Evolutionary conservation across 2,329 filamentous ascomycete species (phyloP).

Genomic region (Erysiphe pulchra): DNA sequence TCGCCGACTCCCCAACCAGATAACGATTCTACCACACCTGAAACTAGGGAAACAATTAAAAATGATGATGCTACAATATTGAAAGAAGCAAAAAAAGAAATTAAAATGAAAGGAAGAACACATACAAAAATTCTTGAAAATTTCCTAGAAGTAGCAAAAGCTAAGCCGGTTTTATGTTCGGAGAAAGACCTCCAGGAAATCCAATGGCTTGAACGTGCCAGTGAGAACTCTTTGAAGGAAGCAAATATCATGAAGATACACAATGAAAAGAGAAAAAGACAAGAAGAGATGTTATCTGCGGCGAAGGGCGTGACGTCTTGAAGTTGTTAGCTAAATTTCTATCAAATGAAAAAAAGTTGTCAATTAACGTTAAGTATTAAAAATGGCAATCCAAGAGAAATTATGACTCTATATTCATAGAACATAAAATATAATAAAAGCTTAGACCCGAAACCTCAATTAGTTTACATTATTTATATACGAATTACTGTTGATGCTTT

Average conservation of each 20-base stretch:
- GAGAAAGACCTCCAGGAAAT: constrained; percentile 32
- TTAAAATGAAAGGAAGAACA: constrained; percentile 37
- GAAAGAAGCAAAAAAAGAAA: constrained; percentile 16
- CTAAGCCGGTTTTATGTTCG: constrained; percentile 27
- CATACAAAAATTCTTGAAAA: constrained; percentile 35
- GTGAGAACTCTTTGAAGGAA: constrained; percentile 25
- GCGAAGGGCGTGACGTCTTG: constrained; percentile 17
- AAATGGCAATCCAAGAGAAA: too few species aligned
- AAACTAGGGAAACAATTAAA: constrained; percentile 19
- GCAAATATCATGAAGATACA: constrained; percentile 25
- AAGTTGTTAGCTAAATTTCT: background rate
- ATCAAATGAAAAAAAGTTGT: too few species aligned
- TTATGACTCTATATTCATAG: too few species aligned
- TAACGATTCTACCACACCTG: constrained; percentile 4
- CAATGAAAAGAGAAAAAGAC: constrained; percentile 30
- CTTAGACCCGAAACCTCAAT: too few species aligned
- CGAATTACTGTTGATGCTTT: too few species aligned
- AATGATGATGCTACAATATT: constrained; percentile 16
- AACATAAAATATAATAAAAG: too few species aligned
- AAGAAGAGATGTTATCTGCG: constrained; percentile 30
- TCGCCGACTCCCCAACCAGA: background rate
- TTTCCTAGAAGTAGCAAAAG: constrained; percentile 36
- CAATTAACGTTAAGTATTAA: too few species aligned
- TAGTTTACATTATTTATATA: too few species aligned
- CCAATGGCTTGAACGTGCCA: constrained; percentile 27